Conservation (phyloP, 2,329 filamentous ascomycete species). For the Balansia obtecta region DNA sequence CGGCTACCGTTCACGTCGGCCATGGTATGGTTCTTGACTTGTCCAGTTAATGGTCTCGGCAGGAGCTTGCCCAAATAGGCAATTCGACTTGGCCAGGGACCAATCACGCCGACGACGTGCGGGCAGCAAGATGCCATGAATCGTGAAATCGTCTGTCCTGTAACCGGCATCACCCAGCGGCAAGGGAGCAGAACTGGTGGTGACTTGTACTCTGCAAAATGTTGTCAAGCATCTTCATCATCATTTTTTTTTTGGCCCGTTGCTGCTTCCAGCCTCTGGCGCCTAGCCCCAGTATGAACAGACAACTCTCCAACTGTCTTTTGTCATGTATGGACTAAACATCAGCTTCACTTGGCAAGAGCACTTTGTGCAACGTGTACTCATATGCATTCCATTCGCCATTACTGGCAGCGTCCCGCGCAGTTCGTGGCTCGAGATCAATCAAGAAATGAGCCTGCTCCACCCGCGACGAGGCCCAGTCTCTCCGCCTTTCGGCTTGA, state of each 20-base stretch:
- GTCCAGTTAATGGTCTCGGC: not conserved
- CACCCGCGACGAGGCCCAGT: not conserved
- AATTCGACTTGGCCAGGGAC: not conserved
- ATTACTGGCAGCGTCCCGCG: not conserved
- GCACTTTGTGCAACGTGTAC: not conserved
- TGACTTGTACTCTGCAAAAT: not conserved
- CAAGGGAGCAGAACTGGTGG: not conserved
- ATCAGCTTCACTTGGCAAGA: not conserved
- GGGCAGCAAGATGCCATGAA: too few relatives aligned
- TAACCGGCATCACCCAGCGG: not conserved
- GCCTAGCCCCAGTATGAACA: not conserved
- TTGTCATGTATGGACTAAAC: not conserved
- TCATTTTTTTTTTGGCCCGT: not conserved
- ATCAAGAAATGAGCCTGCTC: not conserved
- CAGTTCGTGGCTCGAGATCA: not conserved
- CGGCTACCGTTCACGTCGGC: too few relatives aligned
- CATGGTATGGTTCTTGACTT: too few relatives aligned
- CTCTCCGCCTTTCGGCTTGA: not conserved
- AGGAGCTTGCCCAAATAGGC: slow-evolving; percentile 3
- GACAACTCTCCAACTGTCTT: not conserved
- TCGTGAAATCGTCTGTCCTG: too few relatives aligned
- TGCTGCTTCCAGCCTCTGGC: not conserved
- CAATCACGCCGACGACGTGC: not conserved
- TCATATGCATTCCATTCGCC: not conserved
- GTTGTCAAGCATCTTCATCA: not conserved